Conservation (phyloP, 176 grass and related monocot genomes). For the Coix lacrymajobi region DNA sequence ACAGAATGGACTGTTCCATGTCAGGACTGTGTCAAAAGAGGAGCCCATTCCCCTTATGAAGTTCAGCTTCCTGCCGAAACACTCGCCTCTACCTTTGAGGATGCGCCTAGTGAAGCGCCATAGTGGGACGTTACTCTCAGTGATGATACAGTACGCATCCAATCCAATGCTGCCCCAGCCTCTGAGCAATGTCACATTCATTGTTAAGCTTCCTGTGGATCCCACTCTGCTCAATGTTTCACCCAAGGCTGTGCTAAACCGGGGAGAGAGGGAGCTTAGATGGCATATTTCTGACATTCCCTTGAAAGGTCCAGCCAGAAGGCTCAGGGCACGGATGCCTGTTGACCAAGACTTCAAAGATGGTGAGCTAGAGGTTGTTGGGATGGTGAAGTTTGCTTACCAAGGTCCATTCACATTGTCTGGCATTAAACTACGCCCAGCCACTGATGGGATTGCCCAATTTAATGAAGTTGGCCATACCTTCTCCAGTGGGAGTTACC, state of each 20-base stretch:
- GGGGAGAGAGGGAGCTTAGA: slow-evolving; percentile 69
- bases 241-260: slow-evolving; percentile 86
- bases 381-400: slow-evolving; percentile 82
- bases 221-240: slow-evolving; percentile 80
- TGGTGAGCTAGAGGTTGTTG: slow-evolving; percentile 79
- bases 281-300: slow-evolving; percentile 91
- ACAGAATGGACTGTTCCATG: slow-evolving; percentile 70
- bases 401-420: slow-evolving; percentile 78
- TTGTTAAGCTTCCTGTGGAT: slow-evolving; percentile 83
- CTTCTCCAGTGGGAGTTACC: slow-evolving; percentile 78
- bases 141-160: slow-evolving; percentile 87
- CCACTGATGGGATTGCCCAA: slow-evolving; percentile 52
- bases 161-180: slow-evolving; percentile 80
- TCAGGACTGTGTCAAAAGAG: slow-evolving; percentile 68
- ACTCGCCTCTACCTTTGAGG: slow-evolving; percentile 75
- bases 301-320: slow-evolving; percentile 60
- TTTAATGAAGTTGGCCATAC: slow-evolving; percentile 88
- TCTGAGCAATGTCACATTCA: slow-evolving; percentile 77
- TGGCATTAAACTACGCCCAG: slow-evolving; percentile 70
- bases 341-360: slow-evolving; percentile 89
- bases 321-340: slow-evolving; percentile 80
- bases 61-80: slow-evolving; percentile 79
- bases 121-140: slow-evolving; percentile 69
- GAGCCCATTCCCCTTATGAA: slow-evolving; percentile 82
- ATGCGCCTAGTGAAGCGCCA: slow-evolving; percentile 87